Base-by-base conservation (phyloP, 345 rosid species). In the Salix arbutifolia region DNA sequence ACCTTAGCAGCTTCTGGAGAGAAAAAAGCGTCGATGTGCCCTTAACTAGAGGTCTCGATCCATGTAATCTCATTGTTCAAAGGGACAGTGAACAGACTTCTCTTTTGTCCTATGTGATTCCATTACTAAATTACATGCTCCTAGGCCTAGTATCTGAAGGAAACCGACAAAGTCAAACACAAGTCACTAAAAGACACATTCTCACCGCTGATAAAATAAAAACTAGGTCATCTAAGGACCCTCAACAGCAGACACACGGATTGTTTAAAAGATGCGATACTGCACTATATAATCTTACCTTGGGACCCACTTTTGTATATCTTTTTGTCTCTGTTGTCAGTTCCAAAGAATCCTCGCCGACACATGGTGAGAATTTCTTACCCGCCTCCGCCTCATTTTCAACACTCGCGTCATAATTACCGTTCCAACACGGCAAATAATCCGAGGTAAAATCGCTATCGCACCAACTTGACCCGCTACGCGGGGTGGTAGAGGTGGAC, bases 371-470 rank as follows among this genome's bases (percentile, higher is more conserved):
- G 65, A 4, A n/a, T 33, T 70, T 72, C 74, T 84, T 70, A 67
- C 81, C 74, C 65, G 2, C 16, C 26, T 65, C 69, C 17, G 56
- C 67, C n/a, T 44, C 74, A 44, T 80, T 74, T 42, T 80, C 80
- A 67, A 73, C 68, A 40, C 23, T 40, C 40, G 82, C 86, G 56
- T 69, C 82, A n/a, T 70, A 81, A 23, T 70, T 67, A 77, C 87
- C 80, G 37, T 86, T 48, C 89, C 89, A 86, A 37, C 79, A 75
- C 31, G 89, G 91, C 80, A 89, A 88, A 85, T 76, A 83, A 46
- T 93, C 97, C 23, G 86, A 73, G 8, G 93, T 89, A 52, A 88
- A 89, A 78, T 93, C 96, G 13, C 96, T 91, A 58, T 89, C 97
- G 44, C 94, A 90, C 97, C 97, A 95, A 75, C 97, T 95, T 33